A percentile compares a stretch with the other conserved stretches of the same genome.
Conservation (phyloP, 1,284 basidiomycete species). For the Malassezia equina region DNA sequence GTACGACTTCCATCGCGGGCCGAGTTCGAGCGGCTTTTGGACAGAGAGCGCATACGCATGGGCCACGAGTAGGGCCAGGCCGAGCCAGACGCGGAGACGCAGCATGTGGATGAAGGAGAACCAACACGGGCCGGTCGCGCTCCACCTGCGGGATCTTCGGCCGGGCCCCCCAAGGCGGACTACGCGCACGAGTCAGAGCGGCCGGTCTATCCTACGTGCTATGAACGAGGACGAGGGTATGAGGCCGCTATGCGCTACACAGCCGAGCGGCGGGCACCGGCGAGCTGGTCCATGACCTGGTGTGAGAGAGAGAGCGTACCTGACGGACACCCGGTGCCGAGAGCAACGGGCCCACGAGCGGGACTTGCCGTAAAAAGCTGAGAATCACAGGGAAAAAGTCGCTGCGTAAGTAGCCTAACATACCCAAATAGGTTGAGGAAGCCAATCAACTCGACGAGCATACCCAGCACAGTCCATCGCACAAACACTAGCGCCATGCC, state of each 20-base stretch:
- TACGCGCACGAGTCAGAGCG: neutral
- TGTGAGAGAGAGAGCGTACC: conserved; percentile 30
- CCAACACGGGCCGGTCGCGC: neutral
- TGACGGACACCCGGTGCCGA: conserved; percentile 59
- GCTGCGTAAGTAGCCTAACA: conserved; percentile 54
- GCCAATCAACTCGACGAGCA: conserved; percentile 81
- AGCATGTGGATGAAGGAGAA: neutral
- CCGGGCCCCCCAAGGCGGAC: too few relatives aligned
- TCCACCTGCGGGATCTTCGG: too few relatives aligned
- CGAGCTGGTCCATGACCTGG: conserved; percentile 49
- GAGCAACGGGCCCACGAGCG: conserved; percentile 76
- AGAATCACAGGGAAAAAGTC: conserved; percentile 99
- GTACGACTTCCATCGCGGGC: neutral
- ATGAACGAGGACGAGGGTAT: neutral
- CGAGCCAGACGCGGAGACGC: neutral
- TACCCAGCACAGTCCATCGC: conserved; percentile 86
- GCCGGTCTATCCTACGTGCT: neutral
- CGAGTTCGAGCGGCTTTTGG: neutral
- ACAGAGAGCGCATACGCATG: neutral
- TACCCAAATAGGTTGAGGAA: conserved; percentile 88
- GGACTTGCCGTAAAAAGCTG: conserved; percentile 86
- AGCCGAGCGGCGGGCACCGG: conserved; percentile 49
- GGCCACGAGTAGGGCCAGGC: neutral
- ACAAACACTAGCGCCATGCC: conserved; percentile 58
- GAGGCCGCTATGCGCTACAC: conserved; percentile 25